Conservation (phyloP, 345 rosid species). For the Eucalyptus coolabah region DNA sequence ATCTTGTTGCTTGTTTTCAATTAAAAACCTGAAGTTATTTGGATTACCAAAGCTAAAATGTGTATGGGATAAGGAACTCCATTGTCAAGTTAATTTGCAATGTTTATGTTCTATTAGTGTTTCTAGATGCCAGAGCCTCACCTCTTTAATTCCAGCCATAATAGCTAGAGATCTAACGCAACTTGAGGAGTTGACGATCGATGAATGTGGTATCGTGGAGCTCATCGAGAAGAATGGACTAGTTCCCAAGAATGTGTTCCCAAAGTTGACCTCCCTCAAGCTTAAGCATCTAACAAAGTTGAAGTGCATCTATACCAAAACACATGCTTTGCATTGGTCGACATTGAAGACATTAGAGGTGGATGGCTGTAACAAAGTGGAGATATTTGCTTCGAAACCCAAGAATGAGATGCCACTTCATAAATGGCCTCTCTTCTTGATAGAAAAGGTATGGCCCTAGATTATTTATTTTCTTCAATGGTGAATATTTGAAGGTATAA, state of each 20-base stretch:
- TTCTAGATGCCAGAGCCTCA: not conserved
- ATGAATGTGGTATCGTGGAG: no score
- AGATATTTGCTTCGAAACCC: not conserved
- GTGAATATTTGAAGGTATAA: not conserved
- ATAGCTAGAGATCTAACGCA: not conserved
- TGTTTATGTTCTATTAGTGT: not conserved
- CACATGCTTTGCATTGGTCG: not conserved
- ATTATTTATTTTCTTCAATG: not conserved
- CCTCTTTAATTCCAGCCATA: not conserved
- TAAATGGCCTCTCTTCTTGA: not conserved
- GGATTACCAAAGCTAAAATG: not conserved
- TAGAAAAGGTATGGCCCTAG: not conserved
- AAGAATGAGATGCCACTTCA: not conserved
- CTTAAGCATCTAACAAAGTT: no score
- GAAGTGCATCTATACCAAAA: not conserved
- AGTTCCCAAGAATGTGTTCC: not conserved
- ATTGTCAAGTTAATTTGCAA: not conserved
- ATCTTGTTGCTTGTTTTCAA: no score
- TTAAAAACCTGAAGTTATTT: no score
- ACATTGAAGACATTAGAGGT: not conserved
- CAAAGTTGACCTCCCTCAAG: not conserved
- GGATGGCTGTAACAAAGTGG: not conserved
- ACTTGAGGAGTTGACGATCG: no score
- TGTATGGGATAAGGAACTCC: not conserved
- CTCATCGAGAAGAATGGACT: accelerated